Percentiles rank a stretch among this genome's conserved stretches.
These are phyloP conservation scores for Macrophomina pseudophaseolina DNA, from an alignment of 2,329 filamentous ascomycete species.

Conservation along the genomic window DNA sequence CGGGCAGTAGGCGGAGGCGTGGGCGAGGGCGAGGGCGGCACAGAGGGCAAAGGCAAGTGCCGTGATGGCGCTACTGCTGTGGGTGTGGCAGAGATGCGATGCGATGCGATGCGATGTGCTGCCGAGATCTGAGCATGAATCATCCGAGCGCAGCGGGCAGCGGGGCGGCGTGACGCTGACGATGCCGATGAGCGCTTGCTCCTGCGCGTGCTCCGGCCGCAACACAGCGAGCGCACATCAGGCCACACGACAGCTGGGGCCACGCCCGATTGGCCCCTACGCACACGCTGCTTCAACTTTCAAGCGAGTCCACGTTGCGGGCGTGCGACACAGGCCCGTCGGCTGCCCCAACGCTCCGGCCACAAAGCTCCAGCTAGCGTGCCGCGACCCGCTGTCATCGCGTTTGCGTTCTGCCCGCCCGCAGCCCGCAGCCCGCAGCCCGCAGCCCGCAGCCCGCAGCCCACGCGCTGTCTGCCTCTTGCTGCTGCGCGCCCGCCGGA, in stretches of 20 bases:
- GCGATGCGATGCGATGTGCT: constrained; percentile 18
- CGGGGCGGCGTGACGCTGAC: constrained; percentile 9
- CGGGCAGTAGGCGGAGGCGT: background rate
- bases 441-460: background rate
- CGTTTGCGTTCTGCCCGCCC: background rate
- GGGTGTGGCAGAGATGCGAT: constrained; percentile 12
- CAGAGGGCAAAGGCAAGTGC: constrained; percentile 12
- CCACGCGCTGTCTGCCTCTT: background rate
- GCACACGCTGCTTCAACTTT: constrained; percentile 19
- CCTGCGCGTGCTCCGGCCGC: constrained; percentile 10
- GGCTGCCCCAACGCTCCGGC: constrained; percentile 14
- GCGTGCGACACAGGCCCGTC: constrained; percentile 10
- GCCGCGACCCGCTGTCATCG: constrained; percentile 20
- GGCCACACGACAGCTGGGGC: constrained; percentile 20
- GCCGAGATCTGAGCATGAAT: constrained; percentile 23
- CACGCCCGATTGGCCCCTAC: constrained; percentile 8
- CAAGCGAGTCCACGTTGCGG: constrained; percentile 25
- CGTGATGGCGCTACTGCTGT: constrained; percentile 2
- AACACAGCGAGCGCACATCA: constrained; percentile 11
- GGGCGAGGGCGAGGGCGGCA: background rate
- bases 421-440: background rate
- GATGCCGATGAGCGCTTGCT: constrained; percentile 17
- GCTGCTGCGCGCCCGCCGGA: background rate
- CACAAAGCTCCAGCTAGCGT: background rate
- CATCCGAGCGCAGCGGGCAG: constrained; percentile 17